A percentile compares a stretch with the other conserved stretches of the same genome.
These are phyloP conservation scores for Mortierella sp. DNA, from an alignment of 371 early-diverging fungal genomes.

Conservation along the genomic window DNA sequence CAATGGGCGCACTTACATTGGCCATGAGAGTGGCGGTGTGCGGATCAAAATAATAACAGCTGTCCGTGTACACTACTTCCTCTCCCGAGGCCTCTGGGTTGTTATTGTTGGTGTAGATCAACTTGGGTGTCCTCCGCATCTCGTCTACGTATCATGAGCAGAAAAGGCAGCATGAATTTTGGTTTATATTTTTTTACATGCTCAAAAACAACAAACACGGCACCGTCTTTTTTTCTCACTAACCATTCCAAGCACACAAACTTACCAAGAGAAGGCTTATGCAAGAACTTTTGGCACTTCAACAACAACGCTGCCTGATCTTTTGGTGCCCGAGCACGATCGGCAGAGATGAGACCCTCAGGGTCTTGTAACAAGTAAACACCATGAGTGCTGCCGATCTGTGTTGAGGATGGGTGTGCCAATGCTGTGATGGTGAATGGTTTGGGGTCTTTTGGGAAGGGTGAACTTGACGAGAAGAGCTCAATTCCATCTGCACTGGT, in stretches of 20 bases:
- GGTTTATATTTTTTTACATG: too few species aligned
- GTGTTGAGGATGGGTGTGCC: slow-evolving; percentile 56
- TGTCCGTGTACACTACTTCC: slow-evolving; percentile 56
- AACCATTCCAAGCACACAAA: not conserved
- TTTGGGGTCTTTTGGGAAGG: slow-evolving; percentile 40
- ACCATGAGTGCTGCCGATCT: slow-evolving; percentile 58
- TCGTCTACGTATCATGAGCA: slow-evolving; percentile 1
- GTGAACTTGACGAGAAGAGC: slow-evolving; percentile 34
- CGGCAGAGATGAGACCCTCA: slow-evolving; percentile 9
- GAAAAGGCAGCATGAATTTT: not conserved
- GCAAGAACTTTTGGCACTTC: slow-evolving; percentile 47
- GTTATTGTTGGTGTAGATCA: slow-evolving; percentile 12
- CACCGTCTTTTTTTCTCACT: not conserved
- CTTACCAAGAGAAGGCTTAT: slow-evolving; percentile 52
- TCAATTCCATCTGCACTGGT: slow-evolving; percentile 56
- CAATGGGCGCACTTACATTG: slow-evolving; percentile 18
- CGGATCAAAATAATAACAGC: slow-evolving; percentile 60
- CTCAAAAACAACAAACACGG: not conserved
- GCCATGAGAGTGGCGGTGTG: slow-evolving; percentile 39
- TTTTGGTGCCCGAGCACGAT: slow-evolving; percentile 18
- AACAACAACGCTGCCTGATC: slow-evolving; percentile 32
- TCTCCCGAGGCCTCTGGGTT: not conserved
- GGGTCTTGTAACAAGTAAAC: slow-evolving; percentile 53
- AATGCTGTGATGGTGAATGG: slow-evolving; percentile 52
- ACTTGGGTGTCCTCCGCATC: slow-evolving; percentile 18